Conservation (phyloP, 2,329 filamentous ascomycete genomes). For the Trichoderma citrinoviride region DNA sequence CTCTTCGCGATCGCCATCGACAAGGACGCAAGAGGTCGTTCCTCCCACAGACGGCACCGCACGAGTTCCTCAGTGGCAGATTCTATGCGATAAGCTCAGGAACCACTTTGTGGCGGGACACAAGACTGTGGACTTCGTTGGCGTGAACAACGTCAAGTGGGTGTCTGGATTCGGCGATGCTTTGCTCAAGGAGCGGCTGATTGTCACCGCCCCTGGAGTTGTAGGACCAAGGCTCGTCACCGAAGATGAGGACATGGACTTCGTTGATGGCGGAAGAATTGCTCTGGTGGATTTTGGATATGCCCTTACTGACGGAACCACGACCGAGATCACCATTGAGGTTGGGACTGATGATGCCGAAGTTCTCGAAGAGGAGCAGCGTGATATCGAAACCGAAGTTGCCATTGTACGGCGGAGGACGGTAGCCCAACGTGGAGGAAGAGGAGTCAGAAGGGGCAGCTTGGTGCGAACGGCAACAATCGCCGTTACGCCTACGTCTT, state of each 20-base stretch:
- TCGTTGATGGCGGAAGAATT: slow-evolving; percentile 75
- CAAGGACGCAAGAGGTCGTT: slow-evolving; percentile 30
- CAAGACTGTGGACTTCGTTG: slow-evolving; percentile 62
- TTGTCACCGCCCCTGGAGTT: slow-evolving; percentile 72
- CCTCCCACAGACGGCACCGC: slow-evolving; percentile 31
- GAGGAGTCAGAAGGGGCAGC: slow-evolving; percentile 22
- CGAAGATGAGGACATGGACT: slow-evolving; percentile 70
- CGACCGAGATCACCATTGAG: slow-evolving; percentile 64
- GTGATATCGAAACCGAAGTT: slow-evolving; percentile 74
- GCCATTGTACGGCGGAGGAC: slow-evolving; percentile 75
- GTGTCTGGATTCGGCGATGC: slow-evolving; percentile 55
- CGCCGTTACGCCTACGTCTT: not conserved
- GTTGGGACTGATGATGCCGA: slow-evolving; percentile 70
- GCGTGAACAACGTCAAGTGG: slow-evolving; percentile 69
- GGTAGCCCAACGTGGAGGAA: slow-evolving; percentile 57
- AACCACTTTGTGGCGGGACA: slow-evolving; percentile 69
- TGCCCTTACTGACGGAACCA: slow-evolving; percentile 52
- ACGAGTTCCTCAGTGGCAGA: slow-evolving; percentile 64
- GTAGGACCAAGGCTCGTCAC: slow-evolving; percentile 54
- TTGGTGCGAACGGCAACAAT: slow-evolving; percentile 50
- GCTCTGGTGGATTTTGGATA: slow-evolving; percentile 73
- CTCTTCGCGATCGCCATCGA: slow-evolving; percentile 34
- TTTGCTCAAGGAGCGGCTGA: slow-evolving; percentile 54
- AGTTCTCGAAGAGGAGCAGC: slow-evolving; percentile 67
- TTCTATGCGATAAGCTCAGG: slow-evolving; percentile 63